A percentile compares a stretch with the other conserved stretches of the same genome.
Evolutionary conservation across 768 basidiomycete species (phyloP).

Genomic region (Mycena capillaripes): DNA sequence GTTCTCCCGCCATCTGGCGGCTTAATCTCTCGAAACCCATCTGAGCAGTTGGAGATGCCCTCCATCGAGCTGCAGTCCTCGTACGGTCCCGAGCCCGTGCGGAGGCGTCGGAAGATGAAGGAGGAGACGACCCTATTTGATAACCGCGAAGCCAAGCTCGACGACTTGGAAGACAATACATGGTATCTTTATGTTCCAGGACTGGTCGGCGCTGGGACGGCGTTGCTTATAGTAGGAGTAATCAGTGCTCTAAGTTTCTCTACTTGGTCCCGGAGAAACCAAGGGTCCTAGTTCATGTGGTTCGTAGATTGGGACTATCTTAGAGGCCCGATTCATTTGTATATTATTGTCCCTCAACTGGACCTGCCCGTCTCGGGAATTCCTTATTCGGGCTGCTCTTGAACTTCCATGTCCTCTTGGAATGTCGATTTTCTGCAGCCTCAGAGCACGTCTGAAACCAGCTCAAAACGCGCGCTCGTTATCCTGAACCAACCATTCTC

Average conservation of each 20-base stretch:
- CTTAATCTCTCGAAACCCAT: constrained; percentile 42
- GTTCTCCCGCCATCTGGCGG: constrained; percentile 66
- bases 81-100: constrained; percentile 54
- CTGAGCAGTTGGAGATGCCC: constrained; percentile 75
- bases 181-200: constrained; percentile 89
- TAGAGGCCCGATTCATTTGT: constrained; percentile 26
- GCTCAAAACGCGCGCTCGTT: constrained; percentile 71
- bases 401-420: constrained; percentile 51
- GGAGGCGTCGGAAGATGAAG: constrained; percentile 65
- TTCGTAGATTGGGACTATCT: not conserved
- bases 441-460: not conserved
- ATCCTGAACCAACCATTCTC: constrained; percentile 94
- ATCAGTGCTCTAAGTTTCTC: constrained; percentile 86
- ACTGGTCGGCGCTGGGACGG: constrained; percentile 87
- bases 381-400: constrained; percentile 12
- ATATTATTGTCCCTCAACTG: not conserved
- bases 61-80: constrained; percentile 62
- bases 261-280: constrained; percentile 75
- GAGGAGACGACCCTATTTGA: constrained; percentile 64
- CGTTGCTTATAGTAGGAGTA: constrained; percentile 82
- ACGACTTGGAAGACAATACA: constrained; percentile 72
- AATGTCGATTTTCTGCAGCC: constrained; percentile 56
- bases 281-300: constrained; percentile 59
- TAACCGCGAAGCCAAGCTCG: constrained; percentile 60
- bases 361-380: not conserved